Base-by-base conservation (phyloP, 2,329 filamentous ascomycete species). In the Colletotrichum karsti region DNA sequence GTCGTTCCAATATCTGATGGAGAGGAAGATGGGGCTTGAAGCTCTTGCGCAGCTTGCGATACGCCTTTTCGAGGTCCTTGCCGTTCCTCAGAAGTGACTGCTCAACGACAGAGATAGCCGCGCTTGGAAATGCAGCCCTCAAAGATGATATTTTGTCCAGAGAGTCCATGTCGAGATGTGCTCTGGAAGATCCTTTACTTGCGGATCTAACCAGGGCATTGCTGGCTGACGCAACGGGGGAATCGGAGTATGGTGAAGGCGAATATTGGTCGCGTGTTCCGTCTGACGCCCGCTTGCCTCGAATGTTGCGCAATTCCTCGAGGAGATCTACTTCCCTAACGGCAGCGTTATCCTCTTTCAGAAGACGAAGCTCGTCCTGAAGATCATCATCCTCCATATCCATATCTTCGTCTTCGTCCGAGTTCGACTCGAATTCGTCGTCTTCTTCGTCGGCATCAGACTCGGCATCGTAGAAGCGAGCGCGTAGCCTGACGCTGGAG, bases 61-160 rank as follows among this genome's bases (percentile, higher is more conserved):
- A 87, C 0, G 83, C 78, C 15, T 70, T 74, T 15, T 75, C 75
- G 7, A 82, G 54, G 63, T 85, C 73, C 10, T 77, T 75, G 6
- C 74, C 56, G 20, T 77, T 75, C n/a, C 72, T 75, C 6, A 72
- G 67, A 3, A 85, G 71, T 2, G 81, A 73, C 7, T 75, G 73
- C 56, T 83, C 77, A 57, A 81, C 81, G 7, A 77, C 70, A 3
- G 75, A 71, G 7, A 76, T 70, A 1, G 80, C 73, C 8, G 78
- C 80, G 7, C 74, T 72, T 2, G 85, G 85, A 46, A 85, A 88
- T 0, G 84, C 83, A 15, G 75, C 72, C 46, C 76, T 79, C 2
- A 86, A 72, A n/a, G 78, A 76, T 4, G 74, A 73, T 22, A 78
- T 73, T 30, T 78, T 78, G 35, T 83, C 78, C 1, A 79, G 58